These are phyloP conservation scores for Lathyrus oleraceus DNA, from an alignment of 306 rosid genomes.

Conservation along the genomic window DNA sequence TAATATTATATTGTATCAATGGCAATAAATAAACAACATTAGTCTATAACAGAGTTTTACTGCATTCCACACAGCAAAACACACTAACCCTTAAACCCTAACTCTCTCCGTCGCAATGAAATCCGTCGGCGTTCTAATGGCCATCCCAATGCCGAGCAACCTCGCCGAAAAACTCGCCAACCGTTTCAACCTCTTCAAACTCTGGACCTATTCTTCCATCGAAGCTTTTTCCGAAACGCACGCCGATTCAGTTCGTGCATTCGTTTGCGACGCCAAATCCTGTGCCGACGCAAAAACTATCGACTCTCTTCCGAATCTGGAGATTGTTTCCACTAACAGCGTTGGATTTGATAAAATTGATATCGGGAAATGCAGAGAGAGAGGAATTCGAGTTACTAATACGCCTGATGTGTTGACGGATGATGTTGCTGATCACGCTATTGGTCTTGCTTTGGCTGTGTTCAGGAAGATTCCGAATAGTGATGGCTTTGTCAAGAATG, in stretches of 20 bases:
- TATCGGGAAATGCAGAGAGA: slow-evolving; percentile 46
- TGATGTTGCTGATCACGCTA: slow-evolving; percentile 72
- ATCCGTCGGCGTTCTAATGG: slow-evolving; percentile 51
- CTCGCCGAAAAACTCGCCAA: slow-evolving; percentile 47
- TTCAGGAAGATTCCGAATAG: slow-evolving; percentile 43
- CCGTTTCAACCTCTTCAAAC: slow-evolving; percentile 61
- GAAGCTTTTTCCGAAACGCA: slow-evolving; percentile 28
- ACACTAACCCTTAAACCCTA: neutral
- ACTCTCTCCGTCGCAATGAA: slow-evolving; percentile 31
- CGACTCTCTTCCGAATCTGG: slow-evolving; percentile 53
- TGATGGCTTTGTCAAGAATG: slow-evolving; percentile 48
- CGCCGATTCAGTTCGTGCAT: slow-evolving; percentile 46
- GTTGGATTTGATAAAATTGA: slow-evolving; percentile 72
- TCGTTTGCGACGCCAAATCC: slow-evolving; percentile 42
- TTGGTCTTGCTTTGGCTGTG: slow-evolving; percentile 57
- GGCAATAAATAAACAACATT: too few species aligned
- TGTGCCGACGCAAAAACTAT: slow-evolving; percentile 56
- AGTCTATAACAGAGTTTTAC: too few species aligned
- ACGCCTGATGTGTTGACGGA: slow-evolving; percentile 73
- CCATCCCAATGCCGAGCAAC: slow-evolving; percentile 44
- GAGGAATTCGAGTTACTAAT: slow-evolving; percentile 59
- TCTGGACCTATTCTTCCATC: slow-evolving; percentile 48
- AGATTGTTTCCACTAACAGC: slow-evolving; percentile 61
- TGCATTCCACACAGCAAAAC: neutral
- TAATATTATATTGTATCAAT: too few species aligned